phyloP scores from a whole-genome alignment of 345 rosid genomes.

The Limnanthes douglasii region DNA sequence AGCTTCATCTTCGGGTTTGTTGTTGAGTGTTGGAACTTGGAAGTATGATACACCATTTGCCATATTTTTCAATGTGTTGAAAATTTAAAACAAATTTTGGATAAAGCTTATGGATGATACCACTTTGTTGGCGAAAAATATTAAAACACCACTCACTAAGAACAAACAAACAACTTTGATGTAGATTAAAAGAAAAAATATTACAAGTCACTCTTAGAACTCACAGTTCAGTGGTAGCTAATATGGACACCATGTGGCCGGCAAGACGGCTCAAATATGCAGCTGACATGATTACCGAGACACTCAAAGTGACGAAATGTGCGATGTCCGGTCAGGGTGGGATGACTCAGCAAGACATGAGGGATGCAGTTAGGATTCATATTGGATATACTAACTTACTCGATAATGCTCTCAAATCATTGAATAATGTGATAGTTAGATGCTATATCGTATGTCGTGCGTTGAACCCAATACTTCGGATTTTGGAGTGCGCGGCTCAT shows the following conservation, averaged over 20 bases:
- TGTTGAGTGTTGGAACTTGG: too few species aligned
- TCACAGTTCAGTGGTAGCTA: constrained; percentile 16
- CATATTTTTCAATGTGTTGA: too few species aligned
- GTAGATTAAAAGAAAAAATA: too few species aligned
- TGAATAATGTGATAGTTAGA: constrained; percentile 49
- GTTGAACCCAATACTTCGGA: constrained; percentile 30
- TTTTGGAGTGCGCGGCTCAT: constrained; percentile 42
- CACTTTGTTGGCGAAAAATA: too few species aligned
- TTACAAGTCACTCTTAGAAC: too few species aligned
- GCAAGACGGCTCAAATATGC: constrained; percentile 39
- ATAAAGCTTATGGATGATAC: too few species aligned
- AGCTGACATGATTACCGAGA: constrained; percentile 38
- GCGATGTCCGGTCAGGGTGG: constrained; percentile 14
- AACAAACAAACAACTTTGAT: too few species aligned
- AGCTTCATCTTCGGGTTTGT: too few species aligned
- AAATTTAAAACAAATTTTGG: too few species aligned
- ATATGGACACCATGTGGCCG: constrained; percentile 51
- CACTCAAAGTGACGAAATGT: constrained; percentile 23
- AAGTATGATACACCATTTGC: too few species aligned
- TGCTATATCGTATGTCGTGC: constrained; percentile 26
- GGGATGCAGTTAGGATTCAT: constrained; percentile 59
- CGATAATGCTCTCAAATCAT: too few species aligned
- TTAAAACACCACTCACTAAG: too few species aligned
- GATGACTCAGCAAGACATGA: constrained; percentile 51
- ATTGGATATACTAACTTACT: constrained; percentile 64